phyloP scores from a whole-genome alignment of 371 early-diverging fungal genomes.

The Entomophthora muscae region DNA sequence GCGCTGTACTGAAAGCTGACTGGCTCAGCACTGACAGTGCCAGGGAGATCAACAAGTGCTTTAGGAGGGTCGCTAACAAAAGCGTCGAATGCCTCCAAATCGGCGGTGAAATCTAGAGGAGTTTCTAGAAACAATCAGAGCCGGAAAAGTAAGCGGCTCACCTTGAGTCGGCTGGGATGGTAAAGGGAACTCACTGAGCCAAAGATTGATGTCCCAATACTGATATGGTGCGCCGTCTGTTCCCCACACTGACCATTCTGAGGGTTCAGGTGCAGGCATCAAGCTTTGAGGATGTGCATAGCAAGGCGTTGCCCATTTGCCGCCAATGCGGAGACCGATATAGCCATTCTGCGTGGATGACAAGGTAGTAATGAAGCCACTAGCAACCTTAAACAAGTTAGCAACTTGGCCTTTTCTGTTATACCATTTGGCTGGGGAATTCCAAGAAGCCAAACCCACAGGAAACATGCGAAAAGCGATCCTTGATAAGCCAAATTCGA shows the following conservation, averaged over 20 bases:
- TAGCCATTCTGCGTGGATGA: neutral
- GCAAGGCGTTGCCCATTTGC: neutral
- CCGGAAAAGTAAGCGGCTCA: too few species aligned
- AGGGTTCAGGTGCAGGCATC: constrained; percentile 8
- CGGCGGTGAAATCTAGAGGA: neutral
- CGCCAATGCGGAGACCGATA: neutral
- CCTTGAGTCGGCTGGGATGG: neutral
- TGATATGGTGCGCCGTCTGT: constrained; percentile 9
- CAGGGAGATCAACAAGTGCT: neutral
- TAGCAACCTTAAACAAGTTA: neutral
- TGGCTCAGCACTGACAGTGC: neutral
- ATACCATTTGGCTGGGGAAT: constrained; percentile 6
- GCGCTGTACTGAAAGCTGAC: neutral
- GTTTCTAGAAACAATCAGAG: too few species aligned
- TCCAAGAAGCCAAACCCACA: constrained; percentile 11
- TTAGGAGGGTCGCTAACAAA: neutral
- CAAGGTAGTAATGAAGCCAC: neutral
- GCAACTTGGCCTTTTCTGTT: neutral
- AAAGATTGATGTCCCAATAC: constrained; percentile 10
- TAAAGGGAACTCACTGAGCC: neutral
- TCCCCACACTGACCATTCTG: constrained; percentile 11
- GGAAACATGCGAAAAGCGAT: constrained; percentile 10
- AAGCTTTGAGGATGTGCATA: constrained; percentile 10
- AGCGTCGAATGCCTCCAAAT: neutral
- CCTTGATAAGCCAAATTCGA: constrained; percentile 10